Evolutionary conservation across 148 eudicot species (phyloP), one percentile per base, ranked within the genome.

Genomic region (Chenopodium quinoa): DNA sequence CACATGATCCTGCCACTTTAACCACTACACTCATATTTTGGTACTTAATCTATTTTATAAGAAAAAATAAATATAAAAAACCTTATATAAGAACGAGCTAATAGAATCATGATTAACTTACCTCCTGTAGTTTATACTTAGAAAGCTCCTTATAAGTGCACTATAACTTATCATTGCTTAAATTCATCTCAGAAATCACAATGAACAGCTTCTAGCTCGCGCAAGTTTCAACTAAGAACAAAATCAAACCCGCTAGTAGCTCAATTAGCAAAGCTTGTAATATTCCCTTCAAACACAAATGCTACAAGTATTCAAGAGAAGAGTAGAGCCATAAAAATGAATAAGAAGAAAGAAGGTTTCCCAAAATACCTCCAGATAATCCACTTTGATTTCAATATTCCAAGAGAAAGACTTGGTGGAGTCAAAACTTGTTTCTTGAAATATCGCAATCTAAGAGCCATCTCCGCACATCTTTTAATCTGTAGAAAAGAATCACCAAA

Each of bases 381-480:
- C 98, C 75, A 94, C 58, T 82, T 86, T 88, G 62, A 87, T 72
- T 62, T 87, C 91, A 69, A 73, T 79, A 78, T 56, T 81, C 37
- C 37, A 34, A 84, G 60, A 13, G 54, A 74, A 78, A 89, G 72
- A 80, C 75, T 85, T 23, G 85, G 80, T 73, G 93, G 86, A 79
- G 89, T 83, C 58, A 83, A 66, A 84, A 91, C 91, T 77, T 94
- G 95, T 46, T 94, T 92, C 85, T 80, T 91, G 80, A 94, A 88
- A 83, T 89, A 89, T 46, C 94, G 88, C 75, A 93, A 82, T 75
- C 91, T 93, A 79, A 97, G 93, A n/a, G 95, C 95, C 97, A 94
- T 91, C 85, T 94, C 98, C 82, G 89, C 97, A 83, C 89, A 86
- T 89, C 91, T 91, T 93, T 94, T 94, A 66, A 94, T 91, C 98